Conservation (phyloP, 2,329 filamentous ascomycete genomes). For the Colletotrichum eleusines region DNA sequence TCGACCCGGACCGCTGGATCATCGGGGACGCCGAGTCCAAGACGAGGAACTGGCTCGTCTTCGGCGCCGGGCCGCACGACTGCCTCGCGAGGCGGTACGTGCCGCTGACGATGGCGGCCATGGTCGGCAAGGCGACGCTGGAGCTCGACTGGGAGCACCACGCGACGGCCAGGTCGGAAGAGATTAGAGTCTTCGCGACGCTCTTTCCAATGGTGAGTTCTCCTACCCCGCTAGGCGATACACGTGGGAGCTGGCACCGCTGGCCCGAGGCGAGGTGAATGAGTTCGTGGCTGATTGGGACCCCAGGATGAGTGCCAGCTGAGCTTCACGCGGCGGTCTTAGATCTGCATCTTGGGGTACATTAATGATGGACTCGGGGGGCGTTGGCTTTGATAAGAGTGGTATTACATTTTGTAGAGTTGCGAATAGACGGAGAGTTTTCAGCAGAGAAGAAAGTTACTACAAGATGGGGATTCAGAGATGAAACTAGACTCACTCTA, state of each 20-base stretch:
- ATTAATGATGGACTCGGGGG: background rate
- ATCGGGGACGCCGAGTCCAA: constrained; percentile 62
- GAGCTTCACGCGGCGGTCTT: constrained; percentile 50
- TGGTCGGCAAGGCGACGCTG: constrained; percentile 65
- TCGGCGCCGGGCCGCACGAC: constrained; percentile 63
- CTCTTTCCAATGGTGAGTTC: constrained; percentile 61
- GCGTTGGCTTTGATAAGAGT: too few relatives aligned
- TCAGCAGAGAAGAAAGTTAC: rapidly evolving
- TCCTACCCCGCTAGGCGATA: background rate
- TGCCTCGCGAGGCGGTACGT: constrained; percentile 64
- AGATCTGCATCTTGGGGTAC: background rate
- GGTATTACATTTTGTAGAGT: too few relatives aligned
- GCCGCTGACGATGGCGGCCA: constrained; percentile 61
- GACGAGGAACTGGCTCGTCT: constrained; percentile 67
- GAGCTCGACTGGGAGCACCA: constrained; percentile 64
- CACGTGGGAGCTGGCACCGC: background rate
- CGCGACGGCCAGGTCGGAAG: constrained; percentile 60
- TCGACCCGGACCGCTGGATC: constrained; percentile 66
- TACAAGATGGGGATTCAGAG: background rate
- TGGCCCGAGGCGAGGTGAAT: background rate
- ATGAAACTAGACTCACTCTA: background rate
- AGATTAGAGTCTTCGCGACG: constrained; percentile 64
- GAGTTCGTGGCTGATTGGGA: constrained; percentile 22
- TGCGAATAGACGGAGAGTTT: background rate
- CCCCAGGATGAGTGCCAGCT: constrained; percentile 52